Conservation (phyloP, 2,329 filamentous ascomycete species). For the Colletotrichum orbiculare region DNA sequence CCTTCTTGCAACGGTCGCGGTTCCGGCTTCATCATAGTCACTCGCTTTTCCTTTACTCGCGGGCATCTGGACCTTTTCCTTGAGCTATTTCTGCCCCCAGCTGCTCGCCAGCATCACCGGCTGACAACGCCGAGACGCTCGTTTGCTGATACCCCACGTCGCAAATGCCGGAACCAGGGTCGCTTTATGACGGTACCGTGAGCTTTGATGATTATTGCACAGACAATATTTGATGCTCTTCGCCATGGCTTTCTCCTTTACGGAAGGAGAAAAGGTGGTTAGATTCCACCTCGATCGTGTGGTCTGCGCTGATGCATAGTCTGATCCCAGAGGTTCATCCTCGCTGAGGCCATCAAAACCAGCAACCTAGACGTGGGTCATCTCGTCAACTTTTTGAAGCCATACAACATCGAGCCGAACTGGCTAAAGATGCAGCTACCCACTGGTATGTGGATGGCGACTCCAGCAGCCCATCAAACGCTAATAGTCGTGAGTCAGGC, state of each 20-base stretch:
- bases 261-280: conserved; percentile 63
- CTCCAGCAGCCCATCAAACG: conserved; percentile 1
- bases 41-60: conserved; percentile 7
- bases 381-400: conserved; percentile 60
- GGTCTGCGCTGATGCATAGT: conserved; percentile 27
- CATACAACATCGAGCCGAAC: conserved; percentile 49
- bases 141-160: conserved; percentile 14
- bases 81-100: conserved; percentile 4
- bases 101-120: not conserved
- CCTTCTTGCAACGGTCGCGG: conserved; percentile 14
- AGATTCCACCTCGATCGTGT: conserved; percentile 21
- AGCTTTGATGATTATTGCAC: conserved; percentile 16
- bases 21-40: conserved; percentile 19
- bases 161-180: conserved; percentile 36
- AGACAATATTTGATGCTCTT: conserved; percentile 2
- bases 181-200: not conserved
- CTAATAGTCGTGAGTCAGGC: conserved; percentile 46
- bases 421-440: conserved; percentile 63
- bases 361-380: conserved; percentile 60
- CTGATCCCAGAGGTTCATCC: conserved; percentile 62
- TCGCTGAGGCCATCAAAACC: conserved; percentile 68
- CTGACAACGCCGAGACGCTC: conserved; percentile 23
- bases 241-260: conserved; percentile 50
- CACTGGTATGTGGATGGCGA: conserved; percentile 49
- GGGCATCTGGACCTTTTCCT: conserved; percentile 19